Evolutionary conservation across 129 eudicot genomes (phyloP).

Genomic region (Flaveria robusta): DNA sequence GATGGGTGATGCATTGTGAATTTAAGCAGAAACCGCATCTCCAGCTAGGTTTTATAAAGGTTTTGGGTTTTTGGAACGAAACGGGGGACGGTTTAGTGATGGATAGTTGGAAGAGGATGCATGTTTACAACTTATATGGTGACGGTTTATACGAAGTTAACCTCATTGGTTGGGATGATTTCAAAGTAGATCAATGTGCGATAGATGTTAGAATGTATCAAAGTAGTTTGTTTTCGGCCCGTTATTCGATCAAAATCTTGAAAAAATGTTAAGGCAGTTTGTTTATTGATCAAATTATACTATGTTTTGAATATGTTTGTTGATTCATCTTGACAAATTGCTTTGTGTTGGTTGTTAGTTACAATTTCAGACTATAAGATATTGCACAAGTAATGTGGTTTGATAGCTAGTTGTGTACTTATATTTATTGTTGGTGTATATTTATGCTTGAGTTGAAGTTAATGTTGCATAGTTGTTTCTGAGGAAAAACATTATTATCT

Average conservation of each 20-base stretch:
- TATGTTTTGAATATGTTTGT: too few relatives aligned
- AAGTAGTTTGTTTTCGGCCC: conserved; percentile 10
- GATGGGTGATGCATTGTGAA: conserved; percentile 14
- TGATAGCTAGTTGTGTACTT: too few relatives aligned
- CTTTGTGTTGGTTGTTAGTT: too few relatives aligned
- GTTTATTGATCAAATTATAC: neutral
- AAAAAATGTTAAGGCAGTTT: neutral
- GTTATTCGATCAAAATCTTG: neutral
- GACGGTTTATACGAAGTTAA: neutral
- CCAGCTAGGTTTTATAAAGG: neutral
- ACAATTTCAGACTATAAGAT: too few relatives aligned
- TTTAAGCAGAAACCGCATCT: neutral
- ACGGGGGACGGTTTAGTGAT: conserved; percentile 4
- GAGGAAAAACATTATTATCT: too few relatives aligned
- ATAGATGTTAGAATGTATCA: neutral
- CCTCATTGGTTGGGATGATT: neutral
- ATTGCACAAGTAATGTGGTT: too few relatives aligned
- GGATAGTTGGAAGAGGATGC: neutral
- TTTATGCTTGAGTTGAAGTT: too few relatives aligned
- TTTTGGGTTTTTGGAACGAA: conserved; percentile 21
- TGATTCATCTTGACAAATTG: too few relatives aligned
- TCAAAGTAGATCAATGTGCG: neutral
- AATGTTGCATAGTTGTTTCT: too few relatives aligned
- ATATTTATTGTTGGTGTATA: too few relatives aligned
- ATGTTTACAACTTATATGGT: neutral